Evolutionary conservation across 768 basidiomycete species (phyloP), one percentile per base, ranked within the genome.

Genomic region (Mrakia hoshinonis): DNA sequence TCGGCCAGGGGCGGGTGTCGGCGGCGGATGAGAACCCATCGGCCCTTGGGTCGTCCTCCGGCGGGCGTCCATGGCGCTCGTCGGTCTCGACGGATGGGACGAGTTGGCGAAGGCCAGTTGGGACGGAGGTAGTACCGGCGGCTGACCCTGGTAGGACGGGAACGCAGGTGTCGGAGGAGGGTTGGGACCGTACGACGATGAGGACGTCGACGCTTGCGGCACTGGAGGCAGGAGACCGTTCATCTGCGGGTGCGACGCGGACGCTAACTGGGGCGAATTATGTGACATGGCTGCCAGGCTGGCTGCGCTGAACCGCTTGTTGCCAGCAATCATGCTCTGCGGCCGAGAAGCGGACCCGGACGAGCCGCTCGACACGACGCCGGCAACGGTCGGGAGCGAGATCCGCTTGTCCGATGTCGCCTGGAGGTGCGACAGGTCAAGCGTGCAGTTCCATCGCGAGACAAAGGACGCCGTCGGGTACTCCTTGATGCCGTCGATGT

Each of bases 361-460:
- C 43, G 15, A 34, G 15, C 10, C 4, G 58, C 26, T 26, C 4
- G 61, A 38, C 10, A 46, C 12, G 12, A 62, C 49, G 20, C 70
- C 70, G 0, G 65, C 70, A n/a, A 67, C 39, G 39, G 64, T 46
- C 10, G 70, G 70, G 22, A 72, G 65, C 24, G 64, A 58, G 64
- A 72, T 46, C 7, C 64, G 64, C 34, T 67, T 54, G 22, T 72
- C 66, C 12, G 64, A 36, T 34, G 66, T 51, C 31, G 64, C 58
- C 18, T 65, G 34, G 29, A 72, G 70, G 20, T 72, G 70, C 7
- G 72, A 68, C 6, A 96, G 82, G 78, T 94, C 91, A 24, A 96
- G 85, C 1, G 90, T 82, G 74, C 91, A 93, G 74, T 91, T 95
- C 93, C 93, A 96, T 38, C 87, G 82, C 0, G 92, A 93, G 0